Evolutionary conservation across 176 grass and related monocot species (phyloP), one percentile per base, ranked within the genome.

Genomic region (Triticum timopheevii): DNA sequence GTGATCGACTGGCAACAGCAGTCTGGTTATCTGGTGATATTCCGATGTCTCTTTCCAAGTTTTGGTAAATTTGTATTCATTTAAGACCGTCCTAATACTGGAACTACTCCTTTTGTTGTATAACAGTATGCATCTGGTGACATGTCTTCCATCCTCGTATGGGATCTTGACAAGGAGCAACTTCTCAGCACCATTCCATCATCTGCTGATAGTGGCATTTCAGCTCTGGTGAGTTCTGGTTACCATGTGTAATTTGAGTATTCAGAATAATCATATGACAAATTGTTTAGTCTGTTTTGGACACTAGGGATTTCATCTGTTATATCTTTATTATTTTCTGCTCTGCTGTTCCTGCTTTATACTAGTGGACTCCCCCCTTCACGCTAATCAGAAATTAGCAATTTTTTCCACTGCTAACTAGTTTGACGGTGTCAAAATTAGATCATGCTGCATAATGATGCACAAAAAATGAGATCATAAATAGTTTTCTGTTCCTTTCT

Each of bases 131-230:
- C 97, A 85, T 93, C 94, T 87, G 89, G 90, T 73, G 97, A 97
- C 73, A 85, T 83, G 88, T 88, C 92, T 61, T 86, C 94, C 83
- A 89, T 99, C 69, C 66, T 91, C 20, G 82, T 92, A 39, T 99
- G 97, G 97, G 97, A 99, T 88, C 92, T 99, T 85, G 89, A 99
- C 69, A 96, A 94, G 83, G 97, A 99, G 71, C 92, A 93, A 81
- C 92, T 93, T 78, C 31, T 84, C 71, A 91, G 50, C 77, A 88
- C 94, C 50, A 91, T 99, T 90, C 87, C 82, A 17, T 92, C 92
- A 87, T 88, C 85, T 78, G 85, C 78, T 45, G 92, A 94, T 85
- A 87, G 87, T 28, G 76, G 85, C 81, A 89, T 97, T 89, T 99
- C 97, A 78, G 89, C 91, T 56, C 45, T 99, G 80, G 97, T 97